Base-by-base conservation (phyloP, 257 asterid species). In the Solanum lycopersicoides region DNA sequence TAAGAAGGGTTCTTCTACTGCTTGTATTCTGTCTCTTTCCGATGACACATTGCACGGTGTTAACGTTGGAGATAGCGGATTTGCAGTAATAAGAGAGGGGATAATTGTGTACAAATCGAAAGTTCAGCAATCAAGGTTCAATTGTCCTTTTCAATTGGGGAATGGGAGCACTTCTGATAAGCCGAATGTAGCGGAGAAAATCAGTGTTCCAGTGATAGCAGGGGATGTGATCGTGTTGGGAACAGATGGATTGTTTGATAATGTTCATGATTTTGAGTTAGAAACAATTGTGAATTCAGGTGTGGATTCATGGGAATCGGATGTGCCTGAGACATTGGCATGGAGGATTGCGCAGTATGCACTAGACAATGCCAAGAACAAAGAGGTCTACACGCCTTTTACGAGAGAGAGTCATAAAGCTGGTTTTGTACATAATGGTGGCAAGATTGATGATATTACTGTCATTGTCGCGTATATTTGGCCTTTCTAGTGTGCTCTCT, bases 241-340 rank as follows among this genome's bases (percentile, higher is more conserved):
- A 16, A 93, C 94, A 0, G 94, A 94, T 83, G 95, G 95, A 71
- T 47, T 94, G 85, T 93, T 91, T 1, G 96, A 93, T 13, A 93
- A 93, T 34, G 4, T 92, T 66, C 86, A 84, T 32, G 59, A 34
- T 7, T 87, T 47, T 0, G 93, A 92, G 32, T 87, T 93, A 4
- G 92, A 39, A 86, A 32, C 34, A 2, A 5, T 82, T 12, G 87
- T 89, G 20, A 80, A 80, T 2, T 5, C 15, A 18, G 44, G 69
- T 9, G 56, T 85, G 34, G 59, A 9, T 21, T 71, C 80, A 44
- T 14, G 42, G 82, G 69, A 23, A 4, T n/a, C 25, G 2, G 84
- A 41, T 28, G 87, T 28, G 5, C 89, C 89, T 42, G 87, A 30
- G 32, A 7, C 5, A 3, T 28, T 23, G 82, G 92, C 90, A 3